Evolutionary conservation across 805 yeast genomes (phyloP).

Genomic region (Ogataea thermomethanolica): DNA sequence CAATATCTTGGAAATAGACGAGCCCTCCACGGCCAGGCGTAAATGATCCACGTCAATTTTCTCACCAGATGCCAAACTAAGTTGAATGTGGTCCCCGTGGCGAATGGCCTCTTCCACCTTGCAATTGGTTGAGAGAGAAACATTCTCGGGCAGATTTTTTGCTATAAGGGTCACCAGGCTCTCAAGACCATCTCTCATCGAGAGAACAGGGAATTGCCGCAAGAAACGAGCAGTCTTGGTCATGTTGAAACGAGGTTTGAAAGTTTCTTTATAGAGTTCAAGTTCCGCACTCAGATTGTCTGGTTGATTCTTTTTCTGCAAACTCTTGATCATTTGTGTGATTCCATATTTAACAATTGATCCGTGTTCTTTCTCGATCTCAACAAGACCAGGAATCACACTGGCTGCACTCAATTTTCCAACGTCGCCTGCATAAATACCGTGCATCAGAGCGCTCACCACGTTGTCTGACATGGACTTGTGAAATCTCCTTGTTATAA

Average conservation of each 20-base stretch:
- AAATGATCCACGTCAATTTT: slow-evolving; percentile 42
- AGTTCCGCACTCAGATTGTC: slow-evolving; percentile 30
- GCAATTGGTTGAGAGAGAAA: slow-evolving; percentile 35
- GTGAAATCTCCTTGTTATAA: slow-evolving; percentile 70
- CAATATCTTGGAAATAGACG: slow-evolving; percentile 36
- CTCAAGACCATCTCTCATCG: slow-evolving; percentile 53
- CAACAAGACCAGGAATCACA: slow-evolving; percentile 51
- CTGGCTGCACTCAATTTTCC: slow-evolving; percentile 60
- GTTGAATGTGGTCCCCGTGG: slow-evolving; percentile 17
- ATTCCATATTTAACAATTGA: slow-evolving; percentile 50
- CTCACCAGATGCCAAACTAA: slow-evolving; percentile 1
- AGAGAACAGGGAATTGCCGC: slow-evolving; percentile 58
- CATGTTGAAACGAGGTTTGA: slow-evolving; percentile 42
- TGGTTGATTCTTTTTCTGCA: slow-evolving; percentile 7
- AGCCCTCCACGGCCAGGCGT: slow-evolving; percentile 54
- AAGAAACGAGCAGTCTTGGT: slow-evolving; percentile 35
- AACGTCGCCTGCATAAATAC: slow-evolving; percentile 88
- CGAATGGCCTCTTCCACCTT: slow-evolving; percentile 20
- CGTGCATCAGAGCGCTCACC: slow-evolving; percentile 80
- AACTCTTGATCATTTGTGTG: slow-evolving; percentile 29
- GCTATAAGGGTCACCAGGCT: slow-evolving; percentile 45
- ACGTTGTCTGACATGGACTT: slow-evolving; percentile 49
- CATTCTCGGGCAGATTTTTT: slow-evolving; percentile 40
- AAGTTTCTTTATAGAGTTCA: slow-evolving; percentile 35
- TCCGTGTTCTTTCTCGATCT: slow-evolving; percentile 57